Percentiles rank a stretch among this genome's conserved stretches.
Evolutionary conservation across 2,329 filamentous ascomycete genomes (phyloP).

Genomic region (Clonostachys rosea): DNA sequence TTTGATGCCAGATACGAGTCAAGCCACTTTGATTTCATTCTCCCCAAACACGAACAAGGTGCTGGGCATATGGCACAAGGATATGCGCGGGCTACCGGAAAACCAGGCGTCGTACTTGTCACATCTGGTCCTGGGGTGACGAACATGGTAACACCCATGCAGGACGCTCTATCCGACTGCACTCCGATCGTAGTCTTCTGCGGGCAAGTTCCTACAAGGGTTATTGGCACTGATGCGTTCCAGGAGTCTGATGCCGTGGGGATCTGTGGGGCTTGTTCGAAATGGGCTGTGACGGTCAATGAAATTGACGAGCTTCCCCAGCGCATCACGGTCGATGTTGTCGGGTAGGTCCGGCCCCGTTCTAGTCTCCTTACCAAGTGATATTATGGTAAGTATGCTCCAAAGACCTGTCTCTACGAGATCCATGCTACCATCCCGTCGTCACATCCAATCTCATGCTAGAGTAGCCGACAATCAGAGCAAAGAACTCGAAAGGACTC

Average conservation of each 20-base stretch:
- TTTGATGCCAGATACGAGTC: constrained; percentile 99
- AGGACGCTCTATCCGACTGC: constrained; percentile 91
- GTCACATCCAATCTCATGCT: constrained; percentile 79
- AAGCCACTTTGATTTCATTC: constrained; percentile 90
- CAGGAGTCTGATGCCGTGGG: constrained; percentile 94
- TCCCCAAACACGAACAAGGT: constrained; percentile 94
- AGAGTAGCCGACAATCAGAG: neutral
- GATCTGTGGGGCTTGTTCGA: constrained; percentile 91
- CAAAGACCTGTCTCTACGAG: constrained; percentile 76
- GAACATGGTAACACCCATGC: constrained; percentile 94
- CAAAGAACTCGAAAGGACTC: neutral
- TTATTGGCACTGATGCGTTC: constrained; percentile 94
- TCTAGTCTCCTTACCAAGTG: constrained; percentile 92
- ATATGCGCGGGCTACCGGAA: constrained; percentile 88
- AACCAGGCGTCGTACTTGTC: constrained; percentile 92
- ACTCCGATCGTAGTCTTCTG: constrained; percentile 95
- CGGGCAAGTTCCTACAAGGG: constrained; percentile 84
- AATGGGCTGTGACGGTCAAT: constrained; percentile 99
- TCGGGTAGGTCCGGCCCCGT: constrained; percentile 91
- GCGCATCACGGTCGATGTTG: constrained; percentile 96
- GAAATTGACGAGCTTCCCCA: constrained; percentile 88
- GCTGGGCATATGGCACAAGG: constrained; percentile 98
- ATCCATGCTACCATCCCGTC: constrained; percentile 70
- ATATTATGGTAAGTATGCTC: constrained; percentile 84
- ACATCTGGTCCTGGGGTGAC: constrained; percentile 96